A percentile compares a stretch with the other conserved stretches of the same genome.
Evolutionary conservation across 139 green algal species (phyloP).

Genomic region (Eudorina sp.): DNA sequence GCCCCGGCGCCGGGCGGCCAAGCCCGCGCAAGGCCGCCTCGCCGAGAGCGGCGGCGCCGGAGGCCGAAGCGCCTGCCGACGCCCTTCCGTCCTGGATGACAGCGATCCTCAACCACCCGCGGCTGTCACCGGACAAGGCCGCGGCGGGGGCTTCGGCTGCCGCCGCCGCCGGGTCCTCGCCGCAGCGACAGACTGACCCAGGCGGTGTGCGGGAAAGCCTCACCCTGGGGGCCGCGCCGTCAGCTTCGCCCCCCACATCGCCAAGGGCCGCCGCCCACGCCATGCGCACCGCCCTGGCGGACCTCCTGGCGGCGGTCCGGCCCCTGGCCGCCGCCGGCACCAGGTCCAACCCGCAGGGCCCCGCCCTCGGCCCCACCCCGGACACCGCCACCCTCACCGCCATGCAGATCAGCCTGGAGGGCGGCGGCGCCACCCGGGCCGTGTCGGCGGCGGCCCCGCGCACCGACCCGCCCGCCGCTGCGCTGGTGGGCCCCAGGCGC

Average conservation of each 20-base stretch:
- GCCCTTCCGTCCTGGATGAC: neutral
- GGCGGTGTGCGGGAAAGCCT: too few relatives aligned
- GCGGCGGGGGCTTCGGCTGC: neutral
- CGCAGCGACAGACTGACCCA: neutral
- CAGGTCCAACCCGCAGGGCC: neutral
- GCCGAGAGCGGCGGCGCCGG: too few relatives aligned
- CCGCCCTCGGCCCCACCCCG: too few relatives aligned
- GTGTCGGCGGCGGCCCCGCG: neutral
- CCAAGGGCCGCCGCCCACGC: neutral
- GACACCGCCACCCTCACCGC: neutral
- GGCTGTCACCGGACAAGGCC: neutral
- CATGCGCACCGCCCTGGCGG: neutral
- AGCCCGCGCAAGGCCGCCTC: too few relatives aligned
- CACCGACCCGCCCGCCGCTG: too few relatives aligned
- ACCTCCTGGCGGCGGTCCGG: neutral
- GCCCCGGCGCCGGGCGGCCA: too few relatives aligned
- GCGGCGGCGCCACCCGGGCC: neutral
- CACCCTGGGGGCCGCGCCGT: too few relatives aligned
- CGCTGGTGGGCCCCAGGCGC: too few relatives aligned
- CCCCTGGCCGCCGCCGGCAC: neutral
- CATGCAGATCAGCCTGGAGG: neutral
- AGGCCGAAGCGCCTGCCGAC: neutral
- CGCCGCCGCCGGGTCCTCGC: neutral
- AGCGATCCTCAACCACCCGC: neutral
- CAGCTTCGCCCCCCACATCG: too few relatives aligned